phyloP scores from a whole-genome alignment of 805 yeast species.

The Babjeviella inositovora region DNA sequence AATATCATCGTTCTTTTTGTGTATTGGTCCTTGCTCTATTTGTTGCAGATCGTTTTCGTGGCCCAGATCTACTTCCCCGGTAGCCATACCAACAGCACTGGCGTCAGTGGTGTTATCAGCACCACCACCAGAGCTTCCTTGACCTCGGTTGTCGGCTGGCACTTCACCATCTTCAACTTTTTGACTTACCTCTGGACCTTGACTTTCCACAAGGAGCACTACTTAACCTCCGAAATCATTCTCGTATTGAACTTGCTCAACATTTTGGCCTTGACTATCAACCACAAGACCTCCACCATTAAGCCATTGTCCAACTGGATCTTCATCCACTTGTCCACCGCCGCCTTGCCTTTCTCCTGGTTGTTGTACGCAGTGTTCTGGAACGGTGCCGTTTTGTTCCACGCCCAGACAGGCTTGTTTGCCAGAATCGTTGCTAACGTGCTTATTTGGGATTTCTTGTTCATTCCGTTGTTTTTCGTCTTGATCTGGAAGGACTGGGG shows the following conservation, averaged over 20 bases:
- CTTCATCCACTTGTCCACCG: constrained; percentile 45
- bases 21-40: constrained; percentile 41
- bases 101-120: neutral
- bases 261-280: constrained; percentile 33
- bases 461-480: constrained; percentile 45
- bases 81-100: no score
- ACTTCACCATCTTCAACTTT: constrained; percentile 47
- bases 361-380: constrained; percentile 58
- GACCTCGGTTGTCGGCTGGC: constrained; percentile 32
- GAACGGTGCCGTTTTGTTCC: constrained; percentile 72
- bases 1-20: constrained; percentile 26
- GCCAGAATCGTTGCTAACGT: constrained; percentile 60
- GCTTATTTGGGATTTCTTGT: constrained; percentile 61
- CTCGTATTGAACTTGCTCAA: constrained; percentile 45
- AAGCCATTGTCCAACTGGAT: constrained; percentile 34
- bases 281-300: constrained; percentile 42
- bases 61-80: constrained; percentile 23
- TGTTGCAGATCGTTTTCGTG: constrained; percentile 35
- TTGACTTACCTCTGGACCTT: constrained; percentile 47
- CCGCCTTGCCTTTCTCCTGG: constrained; percentile 68
- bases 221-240: constrained; percentile 40
- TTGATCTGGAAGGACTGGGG: constrained; percentile 56
- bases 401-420: constrained; percentile 35
- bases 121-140: constrained; percentile 8
- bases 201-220: constrained; percentile 43